Evolutionary conservation across 2,329 filamentous ascomycete genomes (phyloP).

Genomic region (Microdochium trichocladiopsis): DNA sequence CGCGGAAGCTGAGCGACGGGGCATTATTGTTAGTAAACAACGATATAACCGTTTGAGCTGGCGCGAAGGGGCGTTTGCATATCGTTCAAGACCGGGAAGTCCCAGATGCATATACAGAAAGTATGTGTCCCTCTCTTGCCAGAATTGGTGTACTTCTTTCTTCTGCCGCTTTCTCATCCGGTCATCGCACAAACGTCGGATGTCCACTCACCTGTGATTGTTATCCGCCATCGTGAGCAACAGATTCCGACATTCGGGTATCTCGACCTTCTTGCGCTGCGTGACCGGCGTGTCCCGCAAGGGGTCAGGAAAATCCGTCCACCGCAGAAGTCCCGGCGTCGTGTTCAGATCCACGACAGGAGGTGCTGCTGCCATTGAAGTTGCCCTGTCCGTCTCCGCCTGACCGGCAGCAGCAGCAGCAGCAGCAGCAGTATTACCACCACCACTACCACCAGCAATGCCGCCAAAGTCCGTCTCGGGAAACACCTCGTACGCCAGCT

Average conservation of each 20-base stretch:
- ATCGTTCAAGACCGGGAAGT: no score
- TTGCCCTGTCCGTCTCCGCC: background rate
- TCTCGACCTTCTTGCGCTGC: constrained; percentile 48
- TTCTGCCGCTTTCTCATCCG: no score
- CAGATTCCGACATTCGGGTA: constrained; percentile 43
- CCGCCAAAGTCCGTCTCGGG: constrained; percentile 38
- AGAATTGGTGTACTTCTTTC: no score
- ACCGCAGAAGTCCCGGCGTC: constrained; percentile 41
- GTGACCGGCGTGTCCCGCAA: constrained; percentile 38
- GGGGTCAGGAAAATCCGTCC: constrained; percentile 56
- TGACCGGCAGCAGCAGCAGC: background rate
- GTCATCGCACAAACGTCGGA: no score
- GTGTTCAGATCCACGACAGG: constrained; percentile 29
- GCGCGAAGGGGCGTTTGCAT: no score
- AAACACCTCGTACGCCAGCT: constrained; percentile 46
- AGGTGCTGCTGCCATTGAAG: background rate
- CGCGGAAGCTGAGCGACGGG: constrained; percentile 37
- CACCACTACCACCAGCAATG: background rate
- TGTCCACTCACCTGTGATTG: constrained; percentile 41
- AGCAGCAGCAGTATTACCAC: background rate
- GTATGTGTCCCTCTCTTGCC: no score
- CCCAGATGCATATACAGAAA: no score
- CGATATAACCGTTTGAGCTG: no score
- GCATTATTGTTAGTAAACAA: background rate
- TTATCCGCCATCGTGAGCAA: constrained; percentile 43